Base-by-base conservation (phyloP, 768 basidiomycete genomes). In the Boletus subcaerulescens region DNA sequence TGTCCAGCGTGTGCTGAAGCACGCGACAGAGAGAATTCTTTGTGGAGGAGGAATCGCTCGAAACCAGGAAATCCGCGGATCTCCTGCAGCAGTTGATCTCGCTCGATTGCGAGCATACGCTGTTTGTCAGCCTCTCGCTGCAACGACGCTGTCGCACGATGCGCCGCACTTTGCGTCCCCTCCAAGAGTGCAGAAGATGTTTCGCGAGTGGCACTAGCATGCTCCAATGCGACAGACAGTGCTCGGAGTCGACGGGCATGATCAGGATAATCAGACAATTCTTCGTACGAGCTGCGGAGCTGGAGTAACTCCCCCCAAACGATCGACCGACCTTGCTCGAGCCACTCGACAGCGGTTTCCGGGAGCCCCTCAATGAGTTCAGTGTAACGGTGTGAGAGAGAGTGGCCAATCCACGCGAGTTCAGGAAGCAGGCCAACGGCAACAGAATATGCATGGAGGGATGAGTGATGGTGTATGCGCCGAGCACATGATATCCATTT, bases 241-340 rank as follows among this genome's bases (percentile, higher is more conserved):
- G 29, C 14, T 14, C 12, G 31, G 15, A 53, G 46, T 36, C 29
- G 12, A 22, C 15, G 15, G 4, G 56, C 56, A n/a, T 38, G 45
- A 14, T 50, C 45, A 6, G 57, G 57, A 40, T 50, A 9, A 7
- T 8, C 38, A 20, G 43, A 39, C n/a, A 55, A 45, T 13, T 58
- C 57, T 14, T 55, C 53, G 9, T 26, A 26, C 18, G 53, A 35
- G 33, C 31, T 47, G 18, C 57, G 53, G 24, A 43, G 42, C 42
- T 24, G 42, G 15, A 26, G 3, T 2, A 43, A 12, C 15, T 24
- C 42, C 14, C 42, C 51, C 51, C 51, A 53, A 4, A 57, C 51
- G 12, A 58, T 36, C 3, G 44, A 59, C 4, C 57, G 54, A 18
- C 57, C 57, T 36, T 59, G 45, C 29, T 60, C 56, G 8, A 60